Base-by-base conservation (phyloP, 2,329 filamentous ascomycete genomes). In the Thelonectria olida region DNA sequence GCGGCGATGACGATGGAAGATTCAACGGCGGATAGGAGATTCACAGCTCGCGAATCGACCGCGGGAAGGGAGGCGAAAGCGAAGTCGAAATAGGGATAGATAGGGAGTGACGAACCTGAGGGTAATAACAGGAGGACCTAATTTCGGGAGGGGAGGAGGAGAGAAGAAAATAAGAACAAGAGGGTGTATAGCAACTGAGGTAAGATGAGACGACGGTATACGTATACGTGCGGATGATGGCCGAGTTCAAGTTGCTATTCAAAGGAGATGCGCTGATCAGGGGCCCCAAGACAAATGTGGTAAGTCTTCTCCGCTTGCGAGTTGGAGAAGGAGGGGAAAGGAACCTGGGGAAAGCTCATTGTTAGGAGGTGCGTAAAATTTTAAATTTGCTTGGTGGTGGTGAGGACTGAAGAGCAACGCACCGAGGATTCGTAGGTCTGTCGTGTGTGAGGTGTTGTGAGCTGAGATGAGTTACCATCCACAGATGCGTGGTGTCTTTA, bases 221-320 rank as follows among this genome's bases (percentile, higher is more conserved):
- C 25, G 52, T 17, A 38, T 41, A 28, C 36, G 28, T 54, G 59
- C 66, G 67, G 67, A 70, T 67, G 56, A 50, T 62, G 67, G 36
- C 67, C 67, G 67, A 70, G 49, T 47, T 59, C 53, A 27, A n/a
- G 58, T 66, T 57, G 54, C n/a, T n/a, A n/a, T n/a, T n/a, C n/a
- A 62, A 52, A 61, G 62, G 57, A 57, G 57, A 50, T 54, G 61
- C 17, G 53, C 27, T 64, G 55, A 62, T 57, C 55, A 60, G 59
- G 65, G 57, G 59, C 44, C 41, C 52, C 47, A 41, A 45, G 55
- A 58, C 58, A 13, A 38, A 59, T 36, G 53, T 51, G 62, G 57
- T 47, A 62, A 61, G 61, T 45, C 42, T 41, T 57, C 34, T 27
- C 54, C 20, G 45, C 31, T 13, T 15, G 15, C 22, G 31, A 38